Base-by-base conservation (phyloP, 2,329 filamentous ascomycete genomes). In the Xylaria sp. region DNA sequence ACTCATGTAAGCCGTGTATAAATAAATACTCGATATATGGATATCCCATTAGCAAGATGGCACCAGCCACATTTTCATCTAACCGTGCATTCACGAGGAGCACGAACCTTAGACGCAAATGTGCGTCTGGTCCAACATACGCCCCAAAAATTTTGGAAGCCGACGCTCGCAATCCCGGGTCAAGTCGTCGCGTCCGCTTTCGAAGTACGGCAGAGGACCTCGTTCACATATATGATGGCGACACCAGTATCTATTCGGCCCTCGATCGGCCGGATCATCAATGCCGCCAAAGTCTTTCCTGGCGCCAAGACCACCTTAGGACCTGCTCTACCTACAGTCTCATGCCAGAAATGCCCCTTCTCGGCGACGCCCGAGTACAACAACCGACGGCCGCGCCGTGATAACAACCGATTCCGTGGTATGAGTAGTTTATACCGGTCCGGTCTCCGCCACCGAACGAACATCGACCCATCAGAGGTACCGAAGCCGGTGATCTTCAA, bases 371-470 rank as follows among this genome's bases (percentile, higher is more conserved):
- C 70, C 8, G 59, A 69, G 35, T 68, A 67, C 49, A 63, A 62
- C 51, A 68, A 65, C 59, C 69, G 72, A 46, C 65, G 67, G 51
- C 64, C 76, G 68, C 71, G 74, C 63, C 84, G 85, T 71, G 92
- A 97, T 78, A 85, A 84, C 76, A 97, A 91, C 79, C 86, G 83
- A 65, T 78, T 84, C 62, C 89, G 94, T 62, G 93, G 92, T 50
- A 84, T 96, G 55, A 96, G 91, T 58, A 88, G 87, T 23, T 81
- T 96, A 59, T 87, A 90, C 66, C 82, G 88, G 54, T 91, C 89
- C 1, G 92, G 92, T 0, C 85, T 86, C 4, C 84, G 86, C 55
- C 85, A 89, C 71, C 84, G 82, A n/a, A 78, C 95, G 57, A 89
- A 88, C 16, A 86, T 94, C 61, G 87, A 84, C 48, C 84, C 88